phyloP scores from a whole-genome alignment of 768 basidiomycete species.

The Xanthoconium stramineum region DNA sequence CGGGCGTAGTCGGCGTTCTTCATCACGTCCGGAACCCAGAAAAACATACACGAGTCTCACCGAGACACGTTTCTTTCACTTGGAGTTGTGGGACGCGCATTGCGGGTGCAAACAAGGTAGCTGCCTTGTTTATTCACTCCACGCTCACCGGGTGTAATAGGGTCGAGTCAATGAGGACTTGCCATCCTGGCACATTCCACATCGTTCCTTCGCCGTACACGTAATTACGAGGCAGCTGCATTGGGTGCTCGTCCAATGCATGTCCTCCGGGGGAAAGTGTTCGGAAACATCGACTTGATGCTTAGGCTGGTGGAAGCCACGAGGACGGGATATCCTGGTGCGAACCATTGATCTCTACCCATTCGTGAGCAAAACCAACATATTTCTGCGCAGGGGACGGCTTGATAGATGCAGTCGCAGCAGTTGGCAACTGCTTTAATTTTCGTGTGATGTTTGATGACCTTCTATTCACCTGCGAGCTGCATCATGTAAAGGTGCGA shows the following conservation, averaged over 20 bases:
- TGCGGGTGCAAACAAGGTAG: too few species aligned
- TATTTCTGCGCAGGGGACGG: conserved; percentile 38
- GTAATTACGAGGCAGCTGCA: conserved; percentile 37
- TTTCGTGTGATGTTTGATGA: conserved; percentile 45
- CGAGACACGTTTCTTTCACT: too few species aligned
- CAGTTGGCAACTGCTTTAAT: conserved; percentile 44
- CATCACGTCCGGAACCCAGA: too few species aligned
- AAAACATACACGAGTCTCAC: too few species aligned
- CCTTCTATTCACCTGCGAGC: conserved; percentile 45
- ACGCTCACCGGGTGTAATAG: too few species aligned
- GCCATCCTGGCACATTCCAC: background rate
- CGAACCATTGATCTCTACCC: background rate
- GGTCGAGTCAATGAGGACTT: too few species aligned
- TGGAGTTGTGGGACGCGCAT: too few species aligned
- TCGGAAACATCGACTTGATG: conserved; percentile 48
- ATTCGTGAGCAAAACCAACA: background rate
- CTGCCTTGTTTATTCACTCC: too few species aligned
- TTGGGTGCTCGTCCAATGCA: conserved; percentile 47
- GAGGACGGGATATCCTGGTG: conserved; percentile 50
- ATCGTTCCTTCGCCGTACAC: background rate
- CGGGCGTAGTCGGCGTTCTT: too few species aligned
- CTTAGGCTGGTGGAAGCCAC: conserved; percentile 33
- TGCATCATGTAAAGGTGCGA: conserved; percentile 50
- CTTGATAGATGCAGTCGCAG: conserved; percentile 32
- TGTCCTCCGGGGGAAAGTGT: conserved; percentile 33